Evolutionary conservation across 164 flowering plant species (phyloP).

Genomic region (Magnolia sinica): DNA sequence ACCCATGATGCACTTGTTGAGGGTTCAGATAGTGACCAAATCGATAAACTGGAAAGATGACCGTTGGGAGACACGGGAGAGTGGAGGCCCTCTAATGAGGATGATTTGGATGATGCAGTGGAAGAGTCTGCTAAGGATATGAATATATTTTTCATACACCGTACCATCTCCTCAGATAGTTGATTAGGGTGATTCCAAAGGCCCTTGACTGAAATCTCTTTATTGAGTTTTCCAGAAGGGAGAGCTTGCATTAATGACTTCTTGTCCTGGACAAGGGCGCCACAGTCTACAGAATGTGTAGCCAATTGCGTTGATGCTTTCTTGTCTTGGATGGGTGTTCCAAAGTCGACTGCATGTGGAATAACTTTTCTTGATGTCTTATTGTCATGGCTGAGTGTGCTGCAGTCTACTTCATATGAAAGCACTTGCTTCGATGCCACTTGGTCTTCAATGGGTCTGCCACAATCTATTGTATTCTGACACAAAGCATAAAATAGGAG

Average conservation of each 20-base stretch:
- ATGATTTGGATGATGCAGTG: conserved; percentile 34
- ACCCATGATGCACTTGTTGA: conserved; percentile 40
- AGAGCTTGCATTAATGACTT: conserved; percentile 15
- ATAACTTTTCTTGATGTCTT: too few species aligned
- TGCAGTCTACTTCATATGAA: too few species aligned
- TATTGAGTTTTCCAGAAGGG: conserved; percentile 26
- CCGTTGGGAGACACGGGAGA: conserved; percentile 49
- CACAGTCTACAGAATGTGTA: conserved; percentile 8
- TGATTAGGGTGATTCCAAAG: conserved; percentile 62
- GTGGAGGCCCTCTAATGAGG: conserved; percentile 24
- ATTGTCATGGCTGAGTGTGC: too few species aligned
- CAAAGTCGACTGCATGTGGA: conserved; percentile 14
- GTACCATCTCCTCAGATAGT: conserved; percentile 76
- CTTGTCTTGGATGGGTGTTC: conserved; percentile 11
- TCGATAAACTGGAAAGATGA: conserved; percentile 44
- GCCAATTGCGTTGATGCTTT: conserved; percentile 14
- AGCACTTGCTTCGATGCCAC: too few species aligned
- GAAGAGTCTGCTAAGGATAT: conserved; percentile 62
- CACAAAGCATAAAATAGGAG: conserved; percentile 12
- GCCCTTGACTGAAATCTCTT: conserved; percentile 37
- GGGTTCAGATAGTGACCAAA: conserved; percentile 57
- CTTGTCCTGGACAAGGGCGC: conserved; percentile 11
- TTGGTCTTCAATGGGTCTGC: too few species aligned
- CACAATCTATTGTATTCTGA: conserved; percentile 22
- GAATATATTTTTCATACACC: conserved; percentile 75